Evolutionary conservation across 352 stramenopile genomes (phyloP).

Genomic region (Pythium myriotylum): DNA sequence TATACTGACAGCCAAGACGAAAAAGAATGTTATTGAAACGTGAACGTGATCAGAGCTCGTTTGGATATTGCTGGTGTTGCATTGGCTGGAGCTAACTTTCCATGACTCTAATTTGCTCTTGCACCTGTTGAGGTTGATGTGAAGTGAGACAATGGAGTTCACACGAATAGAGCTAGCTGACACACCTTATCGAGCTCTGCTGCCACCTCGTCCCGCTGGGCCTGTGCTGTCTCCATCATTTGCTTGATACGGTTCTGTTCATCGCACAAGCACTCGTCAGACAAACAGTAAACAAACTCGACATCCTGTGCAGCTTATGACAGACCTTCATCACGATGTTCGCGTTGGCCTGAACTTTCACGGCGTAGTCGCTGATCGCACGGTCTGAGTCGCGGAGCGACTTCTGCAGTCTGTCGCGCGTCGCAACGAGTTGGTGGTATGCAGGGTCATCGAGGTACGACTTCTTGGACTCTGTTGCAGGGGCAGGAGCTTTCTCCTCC

Average conservation of each 20-base stretch:
- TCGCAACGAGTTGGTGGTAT: conserved; percentile 66
- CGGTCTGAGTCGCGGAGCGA: conserved; percentile 66
- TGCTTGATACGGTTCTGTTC: conserved; percentile 80
- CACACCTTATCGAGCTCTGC: conserved; percentile 55
- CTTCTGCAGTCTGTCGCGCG: conserved; percentile 70
- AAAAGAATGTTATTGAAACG: no score
- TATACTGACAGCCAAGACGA: no score
- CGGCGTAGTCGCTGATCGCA: conserved; percentile 61
- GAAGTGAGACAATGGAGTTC: background rate
- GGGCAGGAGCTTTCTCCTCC: conserved; percentile 54
- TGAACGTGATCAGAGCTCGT: no score
- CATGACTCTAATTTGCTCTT: conserved; percentile 30
- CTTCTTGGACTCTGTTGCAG: conserved; percentile 10
- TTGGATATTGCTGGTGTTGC: background rate
- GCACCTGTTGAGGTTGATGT: conserved; percentile 25
- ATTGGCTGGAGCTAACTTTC: conserved; percentile 11
- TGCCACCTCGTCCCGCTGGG: conserved; percentile 53
- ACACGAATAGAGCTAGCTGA: background rate
- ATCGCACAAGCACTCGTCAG: background rate
- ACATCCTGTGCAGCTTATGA: no score
- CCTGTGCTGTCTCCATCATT: conserved; percentile 70
- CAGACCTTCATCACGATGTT: conserved; percentile 85
- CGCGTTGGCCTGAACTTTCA: conserved; percentile 72
- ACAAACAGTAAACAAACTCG: background rate
- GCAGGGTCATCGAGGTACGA: conserved; percentile 62